A percentile compares a stretch with the other conserved stretches of the same genome.
These are phyloP conservation scores for Fusarium burgessii DNA, from an alignment of 2,329 filamentous ascomycete species.

Conservation along the genomic window DNA sequence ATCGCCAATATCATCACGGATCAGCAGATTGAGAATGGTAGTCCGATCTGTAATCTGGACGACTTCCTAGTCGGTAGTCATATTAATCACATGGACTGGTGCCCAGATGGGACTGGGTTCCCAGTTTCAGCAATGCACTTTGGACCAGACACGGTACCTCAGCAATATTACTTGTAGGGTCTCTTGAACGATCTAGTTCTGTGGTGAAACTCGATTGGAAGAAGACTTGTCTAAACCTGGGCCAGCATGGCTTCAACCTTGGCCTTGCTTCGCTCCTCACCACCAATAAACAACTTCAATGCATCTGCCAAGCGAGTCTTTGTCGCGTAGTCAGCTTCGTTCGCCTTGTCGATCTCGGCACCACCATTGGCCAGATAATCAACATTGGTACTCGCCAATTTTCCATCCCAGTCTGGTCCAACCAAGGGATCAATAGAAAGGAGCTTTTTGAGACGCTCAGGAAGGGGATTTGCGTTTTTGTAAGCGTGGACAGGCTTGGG, in stretches of 20 bases:
- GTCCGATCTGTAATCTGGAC: not conserved
- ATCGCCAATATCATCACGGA: fast-evolving
- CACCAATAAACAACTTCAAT: constrained; percentile 56
- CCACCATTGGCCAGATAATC: constrained; percentile 62
- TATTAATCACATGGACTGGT: not conserved
- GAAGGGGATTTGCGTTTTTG: constrained; percentile 49
- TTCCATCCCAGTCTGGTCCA: constrained; percentile 53
- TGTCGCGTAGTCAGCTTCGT: constrained; percentile 54
- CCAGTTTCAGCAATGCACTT: not conserved
- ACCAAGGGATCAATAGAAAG: constrained; percentile 55
- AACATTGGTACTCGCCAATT: constrained; percentile 54
- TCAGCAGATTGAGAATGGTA: not conserved
- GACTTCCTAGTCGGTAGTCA: not conserved
- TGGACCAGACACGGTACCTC: not conserved
- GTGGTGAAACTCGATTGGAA: not conserved
- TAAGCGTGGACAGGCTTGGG: constrained; percentile 58
- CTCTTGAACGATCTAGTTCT: fast-evolving
- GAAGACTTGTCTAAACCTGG: not conserved
- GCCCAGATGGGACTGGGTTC: not conserved
- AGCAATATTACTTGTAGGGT: not conserved
- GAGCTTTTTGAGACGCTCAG: constrained; percentile 52
- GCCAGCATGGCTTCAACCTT: constrained; percentile 51
- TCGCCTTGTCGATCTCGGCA: constrained; percentile 56
- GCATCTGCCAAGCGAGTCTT: constrained; percentile 54
- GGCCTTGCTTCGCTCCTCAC: constrained; percentile 53